Base-by-base conservation (phyloP, 805 yeast species). In the Saturnispora ahearnii region DNA sequence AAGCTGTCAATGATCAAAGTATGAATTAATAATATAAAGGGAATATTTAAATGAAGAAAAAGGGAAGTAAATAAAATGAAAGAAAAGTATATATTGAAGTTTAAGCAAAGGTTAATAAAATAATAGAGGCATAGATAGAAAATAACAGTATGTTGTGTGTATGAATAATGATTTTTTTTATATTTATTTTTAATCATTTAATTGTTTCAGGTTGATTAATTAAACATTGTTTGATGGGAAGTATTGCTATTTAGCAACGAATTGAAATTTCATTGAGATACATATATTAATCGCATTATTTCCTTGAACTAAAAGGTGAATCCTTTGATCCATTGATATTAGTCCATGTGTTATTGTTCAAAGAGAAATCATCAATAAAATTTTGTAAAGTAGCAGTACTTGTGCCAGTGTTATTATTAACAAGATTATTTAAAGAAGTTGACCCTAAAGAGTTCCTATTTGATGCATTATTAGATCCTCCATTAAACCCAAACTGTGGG, bases 371-470 rank as follows among this genome's bases (percentile, higher is more conserved):
- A 33, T 47, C 50, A 34, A 44, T 47, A 41, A 37, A 31, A 4
- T 15, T 24, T 26, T 41, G 22, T 30, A 40, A 44, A 43, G 40
- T 31, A 15, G 40, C 15, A 44, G 30, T 44, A 46, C 24, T 21
- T 26, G 24, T 44, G 40, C 29, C 26, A 21, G 5, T 26, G 43
- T n/a, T 34, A 46, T 30, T 45, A 30, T 36, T 33, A 10, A 29
- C 15, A 21, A 29, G 22, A 33, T 31, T 15, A 32, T 48, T 44
- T 10, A 44, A 33, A 12, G 52, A 42, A 29, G 51, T 34, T 33
- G 55, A 50, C 13, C 49, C 40, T 22, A 50, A 33, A 12, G 51
- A 48, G 13, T 48, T 48, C 28, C 47, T 37, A 30, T 43, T 43
- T 22, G 46, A 37, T 29, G 37, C 40, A 21, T 47, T 38, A 9